Base-by-base conservation (phyloP, 805 yeast genomes). In the Phaffomyces antillensis region DNA sequence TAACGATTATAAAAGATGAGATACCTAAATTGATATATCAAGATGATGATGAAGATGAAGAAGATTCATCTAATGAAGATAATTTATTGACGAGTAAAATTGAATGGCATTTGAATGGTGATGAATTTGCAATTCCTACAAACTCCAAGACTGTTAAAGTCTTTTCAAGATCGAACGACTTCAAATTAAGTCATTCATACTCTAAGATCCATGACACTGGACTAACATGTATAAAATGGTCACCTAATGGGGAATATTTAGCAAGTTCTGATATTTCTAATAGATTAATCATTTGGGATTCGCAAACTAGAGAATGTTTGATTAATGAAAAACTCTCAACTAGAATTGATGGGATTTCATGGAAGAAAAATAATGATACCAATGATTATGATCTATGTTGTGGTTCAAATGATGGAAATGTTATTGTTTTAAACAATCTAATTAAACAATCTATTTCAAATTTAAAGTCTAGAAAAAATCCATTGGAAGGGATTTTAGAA, bases 31-130 rank as follows among this genome's bases (percentile, higher is more conserved):
- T 70, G 37, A 71, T 71, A 36, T 72, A 53, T 49, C 60, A 53
- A 13, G 81, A 75, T 34, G 64, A 62, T 24, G 63, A 60, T n/a
- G 65, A 61, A 10, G 54, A 55, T 3, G 52, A 52, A 5, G 62
- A 59, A 35, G 72, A 68, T 36, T 12, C 12, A 12, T 54, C 55
- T 3, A 52, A 52, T 7, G 62, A 59, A 36, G 72, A 68, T 35
- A 70, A 68, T 54, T 62, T 75, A 37, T 58, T 75, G 1, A 64
- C 81, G 24, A 72, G 86, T 0, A 73, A 73, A 36, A 72, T 79
- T 2, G 76, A 74, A 33, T 88, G 96, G 96, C 76, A 79, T 45
- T 76, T 83, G 2, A 70, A 73, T 43, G 95, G 95, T 16, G 76
- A 76, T 43, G 61, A 68, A n/a, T 67, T 88, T 40, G 87, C 89